Base-by-base conservation (phyloP, 129 eudicot genomes). In the Saposhnikovia divaricata region DNA sequence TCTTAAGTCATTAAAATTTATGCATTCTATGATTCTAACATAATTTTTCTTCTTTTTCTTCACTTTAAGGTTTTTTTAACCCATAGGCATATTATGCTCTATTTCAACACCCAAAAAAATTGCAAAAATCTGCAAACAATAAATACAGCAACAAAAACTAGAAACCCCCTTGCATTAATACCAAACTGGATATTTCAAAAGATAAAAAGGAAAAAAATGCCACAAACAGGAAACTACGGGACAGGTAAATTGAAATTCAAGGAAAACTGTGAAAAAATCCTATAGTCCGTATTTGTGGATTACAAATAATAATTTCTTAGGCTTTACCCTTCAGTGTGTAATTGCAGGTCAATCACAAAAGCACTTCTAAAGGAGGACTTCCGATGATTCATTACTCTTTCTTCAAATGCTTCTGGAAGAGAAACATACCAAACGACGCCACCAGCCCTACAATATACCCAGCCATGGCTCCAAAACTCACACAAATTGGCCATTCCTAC, bases 401-500 rank as follows among this genome's bases (percentile, higher is more conserved):
- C 85, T 93, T 93, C 15, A 63, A 46, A 77, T 65, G 90, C 65
- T 81, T 89, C 51, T 40, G 76, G 55, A 72, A 81, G 66, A 89
- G 80, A 19, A 68, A 68, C 48, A 79, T 84, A 74, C 85, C 80
- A 34, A 87, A 81, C 27, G 96, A 93, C 78, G 83, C 83, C 71
- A 88, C 66, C 86, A 87, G 61, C 75, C 97, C 98, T 5, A 83
- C 68, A 44, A 84, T 43, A 78, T 92, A 92, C 68, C 97, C 97
- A 23, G 81, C 78, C 15, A 88, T 76, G 79, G 92, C 96, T 71
- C 97, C 97, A 85, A 87, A 92, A 38, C 85, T 90, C 75, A 92
- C 97, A 81, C 93, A 87, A 81, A 92, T 83, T 77, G 97, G 97
- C 95, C 95, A 92, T 74, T 92, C 97, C 97, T 92, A 84, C 85